phyloP scores from a whole-genome alignment of 78 protist species.

The Dictyostelium brefeldianum region DNA sequence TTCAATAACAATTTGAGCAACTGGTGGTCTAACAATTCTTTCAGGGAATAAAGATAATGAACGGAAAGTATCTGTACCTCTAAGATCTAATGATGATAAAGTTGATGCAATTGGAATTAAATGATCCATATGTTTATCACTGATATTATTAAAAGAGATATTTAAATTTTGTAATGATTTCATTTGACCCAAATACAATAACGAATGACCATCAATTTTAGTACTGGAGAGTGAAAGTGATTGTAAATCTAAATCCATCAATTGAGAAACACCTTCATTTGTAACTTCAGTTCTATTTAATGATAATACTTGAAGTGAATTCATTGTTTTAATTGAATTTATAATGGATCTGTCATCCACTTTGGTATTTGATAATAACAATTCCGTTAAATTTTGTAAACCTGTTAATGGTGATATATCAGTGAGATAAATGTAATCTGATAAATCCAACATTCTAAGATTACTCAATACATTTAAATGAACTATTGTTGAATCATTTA shows the following conservation, averaged over 20 bases:
- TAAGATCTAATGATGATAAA: constrained; percentile 15
- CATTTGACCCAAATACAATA: constrained; percentile 4
- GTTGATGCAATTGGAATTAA: not conserved
- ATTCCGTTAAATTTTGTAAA: constrained; percentile 3
- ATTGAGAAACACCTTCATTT: constrained; percentile 9
- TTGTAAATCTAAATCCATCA: not conserved
- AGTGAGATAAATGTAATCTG: constrained; percentile 37
- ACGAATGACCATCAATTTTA: constrained; percentile 9
- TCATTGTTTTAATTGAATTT: not conserved
- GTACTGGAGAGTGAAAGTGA: constrained; percentile 35
- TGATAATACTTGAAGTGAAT: not conserved
- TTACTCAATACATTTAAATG: constrained; percentile 18
- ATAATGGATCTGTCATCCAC: constrained; percentile 14
- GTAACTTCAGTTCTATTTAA: constrained; percentile 50
- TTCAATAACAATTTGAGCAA: not conserved
- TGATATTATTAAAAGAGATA: constrained; percentile 41
- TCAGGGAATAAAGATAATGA: not conserved
- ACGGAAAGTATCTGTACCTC: constrained; percentile 49
- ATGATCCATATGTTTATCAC: not conserved
- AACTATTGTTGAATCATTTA: not conserved
- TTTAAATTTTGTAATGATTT: constrained; percentile 4
- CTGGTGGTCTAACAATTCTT: constrained; percentile 2
- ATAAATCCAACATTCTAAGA: constrained; percentile 30
- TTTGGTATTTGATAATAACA: constrained; percentile 50
- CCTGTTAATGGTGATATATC: not conserved